Evolutionary conservation across 345 rosid species (phyloP).

Genomic region (Murraya paniculata): DNA sequence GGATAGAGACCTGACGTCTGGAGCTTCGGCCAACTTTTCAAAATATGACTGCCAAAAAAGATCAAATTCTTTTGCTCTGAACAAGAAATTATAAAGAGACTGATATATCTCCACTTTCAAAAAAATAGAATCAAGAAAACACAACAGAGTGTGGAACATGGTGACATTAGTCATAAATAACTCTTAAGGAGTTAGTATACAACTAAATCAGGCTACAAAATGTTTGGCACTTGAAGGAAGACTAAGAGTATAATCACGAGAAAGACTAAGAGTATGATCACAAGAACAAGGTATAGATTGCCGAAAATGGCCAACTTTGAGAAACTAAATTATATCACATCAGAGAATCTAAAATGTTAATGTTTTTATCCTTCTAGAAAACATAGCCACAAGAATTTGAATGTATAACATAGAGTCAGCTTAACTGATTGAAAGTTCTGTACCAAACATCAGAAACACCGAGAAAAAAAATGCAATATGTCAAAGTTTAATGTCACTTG

Average conservation of each 20-base stretch:
- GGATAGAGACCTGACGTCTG: constrained; percentile 55
- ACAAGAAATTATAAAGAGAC: constrained; percentile 8
- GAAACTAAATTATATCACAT: neutral
- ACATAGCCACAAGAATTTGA: neutral
- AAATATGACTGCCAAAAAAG: constrained; percentile 44
- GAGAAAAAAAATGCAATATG: neutral
- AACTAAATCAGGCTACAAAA: neutral
- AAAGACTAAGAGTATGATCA: neutral
- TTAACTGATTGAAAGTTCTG: neutral
- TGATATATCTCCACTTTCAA: neutral
- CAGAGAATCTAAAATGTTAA: neutral
- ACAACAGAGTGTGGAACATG: neutral
- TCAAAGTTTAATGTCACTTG: too few relatives aligned
- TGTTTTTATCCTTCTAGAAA: neutral
- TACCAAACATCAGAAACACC: neutral
- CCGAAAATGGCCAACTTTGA: neutral
- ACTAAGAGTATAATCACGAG: neutral
- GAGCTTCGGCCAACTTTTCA: constrained; percentile 36
- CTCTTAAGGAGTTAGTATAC: neutral
- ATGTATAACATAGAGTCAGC: neutral
- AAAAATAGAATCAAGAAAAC: neutral
- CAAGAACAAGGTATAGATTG: neutral
- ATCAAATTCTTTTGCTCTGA: neutral
- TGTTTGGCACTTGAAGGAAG: neutral
- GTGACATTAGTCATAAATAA: neutral